Conservation (phyloP, 2,329 filamentous ascomycete genomes). For the Trichoderma semiorbis region DNA sequence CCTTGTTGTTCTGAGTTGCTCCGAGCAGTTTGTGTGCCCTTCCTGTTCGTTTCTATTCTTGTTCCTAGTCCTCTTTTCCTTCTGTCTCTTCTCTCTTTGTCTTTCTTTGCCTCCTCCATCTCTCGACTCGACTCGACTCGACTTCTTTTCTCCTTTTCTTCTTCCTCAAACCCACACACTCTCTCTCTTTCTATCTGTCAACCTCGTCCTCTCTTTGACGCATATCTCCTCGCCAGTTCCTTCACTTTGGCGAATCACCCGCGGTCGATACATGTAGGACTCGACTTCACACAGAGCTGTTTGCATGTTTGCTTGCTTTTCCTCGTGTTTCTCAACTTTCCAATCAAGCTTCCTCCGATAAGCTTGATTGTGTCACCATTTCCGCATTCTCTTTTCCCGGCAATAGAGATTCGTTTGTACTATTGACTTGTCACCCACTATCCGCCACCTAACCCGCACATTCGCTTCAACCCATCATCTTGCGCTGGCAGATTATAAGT, state of each 20-base stretch:
- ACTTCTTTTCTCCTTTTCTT: background rate
- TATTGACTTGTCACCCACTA: background rate
- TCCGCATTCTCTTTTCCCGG: background rate
- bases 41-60: background rate
- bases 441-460: background rate
- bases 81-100: background rate
- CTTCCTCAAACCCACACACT: background rate
- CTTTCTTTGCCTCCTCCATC: background rate
- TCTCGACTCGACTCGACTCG: background rate
- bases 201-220: background rate
- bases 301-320: conserved; percentile 12
- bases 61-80: background rate
- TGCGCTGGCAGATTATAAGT: background rate
- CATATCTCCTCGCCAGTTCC: background rate
- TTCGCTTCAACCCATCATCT: background rate
- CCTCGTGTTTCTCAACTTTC: background rate
- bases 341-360: background rate
- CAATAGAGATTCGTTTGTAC: background rate
- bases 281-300: conserved; percentile 1
- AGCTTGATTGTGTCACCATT: conserved; percentile 11
- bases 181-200: background rate
- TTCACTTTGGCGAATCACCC: background rate
- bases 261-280: background rate
- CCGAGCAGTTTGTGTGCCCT: background rate
- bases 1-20: background rate